phyloP scores from a whole-genome alignment of 1,284 basidiomycete genomes.

The Ustilago curta region DNA sequence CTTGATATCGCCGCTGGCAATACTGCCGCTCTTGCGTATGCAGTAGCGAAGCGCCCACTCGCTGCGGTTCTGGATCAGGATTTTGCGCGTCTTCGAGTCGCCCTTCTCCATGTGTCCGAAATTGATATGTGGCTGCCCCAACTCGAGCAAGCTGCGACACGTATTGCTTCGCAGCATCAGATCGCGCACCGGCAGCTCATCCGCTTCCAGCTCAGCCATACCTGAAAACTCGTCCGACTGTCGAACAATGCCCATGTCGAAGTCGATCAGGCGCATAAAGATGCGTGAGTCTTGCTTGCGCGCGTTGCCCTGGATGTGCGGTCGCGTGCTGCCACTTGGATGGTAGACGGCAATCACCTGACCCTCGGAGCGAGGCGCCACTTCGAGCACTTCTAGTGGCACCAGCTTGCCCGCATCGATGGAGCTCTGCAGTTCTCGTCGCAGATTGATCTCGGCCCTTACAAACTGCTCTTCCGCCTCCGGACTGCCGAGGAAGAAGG shows the following conservation, averaged over 20 bases:
- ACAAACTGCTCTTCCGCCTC: slow-evolving; percentile 73
- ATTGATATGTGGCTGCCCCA: slow-evolving; percentile 73
- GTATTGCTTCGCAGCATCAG: slow-evolving; percentile 71
- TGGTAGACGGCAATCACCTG: slow-evolving; percentile 72
- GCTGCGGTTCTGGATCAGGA: slow-evolving; percentile 72
- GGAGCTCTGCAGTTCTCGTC: slow-evolving; percentile 70
- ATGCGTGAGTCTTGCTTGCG: slow-evolving; percentile 72
- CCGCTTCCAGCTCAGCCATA: slow-evolving; percentile 62
- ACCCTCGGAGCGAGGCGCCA: slow-evolving; percentile 67
- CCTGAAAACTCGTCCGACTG: slow-evolving; percentile 56
- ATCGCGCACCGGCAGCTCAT: slow-evolving; percentile 72
- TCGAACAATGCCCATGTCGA: slow-evolving; percentile 67
- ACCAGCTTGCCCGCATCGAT: slow-evolving; percentile 70
- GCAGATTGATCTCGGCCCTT: slow-evolving; percentile 70
- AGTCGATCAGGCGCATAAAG: slow-evolving; percentile 71
- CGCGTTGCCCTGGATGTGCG: slow-evolving; percentile 70
- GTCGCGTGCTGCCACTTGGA: slow-evolving; percentile 71
- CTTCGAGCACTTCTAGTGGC: slow-evolving; percentile 68
- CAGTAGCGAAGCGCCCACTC: slow-evolving; percentile 71
- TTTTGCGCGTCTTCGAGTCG: slow-evolving; percentile 71
- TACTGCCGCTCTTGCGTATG: slow-evolving; percentile 72
- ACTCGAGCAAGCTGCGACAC: slow-evolving; percentile 71
- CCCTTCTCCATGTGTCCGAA: slow-evolving; percentile 73
- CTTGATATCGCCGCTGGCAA: slow-evolving; percentile 72
- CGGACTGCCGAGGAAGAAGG: slow-evolving; percentile 69